Evolutionary conservation across 148 eudicot genomes (phyloP), one percentile per base, ranked within the genome.

Genomic region (Cornus suecica): DNA sequence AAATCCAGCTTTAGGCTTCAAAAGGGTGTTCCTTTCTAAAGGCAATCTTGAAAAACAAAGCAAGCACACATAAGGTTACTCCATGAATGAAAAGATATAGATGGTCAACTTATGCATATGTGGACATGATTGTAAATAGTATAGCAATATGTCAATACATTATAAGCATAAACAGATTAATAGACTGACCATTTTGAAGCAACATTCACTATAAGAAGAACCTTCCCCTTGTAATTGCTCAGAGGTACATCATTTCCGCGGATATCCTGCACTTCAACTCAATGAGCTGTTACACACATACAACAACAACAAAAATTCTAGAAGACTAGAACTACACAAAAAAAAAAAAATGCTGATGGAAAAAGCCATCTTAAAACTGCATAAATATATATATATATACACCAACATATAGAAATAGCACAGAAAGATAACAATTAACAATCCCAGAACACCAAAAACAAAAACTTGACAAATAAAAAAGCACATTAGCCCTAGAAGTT

Each of bases 201-300:
- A 3, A 85, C 87, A 79, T 85, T 85, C 74, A 85, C 87, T 22
- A 85, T 58, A 65, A 85, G 71, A 77, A 85, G 66, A 52, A 85
- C 87, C 76, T 82, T 82, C 45, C 87, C 85, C 48, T 85, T 80
- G 83, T 82, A 85, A 60, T 69, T 71, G 62, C 71, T 80, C 34
- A 85, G 71, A 63, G 85, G 83, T 32, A 52, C 78, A 52, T 68
- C 63, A 66, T 56, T 68, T 34, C 71, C 72, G 0, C 66, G 15
- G 8, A 66, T 76, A 24, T 76, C 78, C 78, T 76, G 78, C 66
- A 56, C 25, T 56, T 18, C 62, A 56, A 56, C 18, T 34, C 62
- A 56, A 48, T 48, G 18, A 48, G 54, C 20, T 11, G 15, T 18
- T 48, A 48, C 15, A 48, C 20, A 48, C 4, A 37, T 37, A 37